These are phyloP conservation scores for Aspergillus piperis DNA, from an alignment of 2,329 filamentous ascomycete species.

Conservation along the genomic window DNA sequence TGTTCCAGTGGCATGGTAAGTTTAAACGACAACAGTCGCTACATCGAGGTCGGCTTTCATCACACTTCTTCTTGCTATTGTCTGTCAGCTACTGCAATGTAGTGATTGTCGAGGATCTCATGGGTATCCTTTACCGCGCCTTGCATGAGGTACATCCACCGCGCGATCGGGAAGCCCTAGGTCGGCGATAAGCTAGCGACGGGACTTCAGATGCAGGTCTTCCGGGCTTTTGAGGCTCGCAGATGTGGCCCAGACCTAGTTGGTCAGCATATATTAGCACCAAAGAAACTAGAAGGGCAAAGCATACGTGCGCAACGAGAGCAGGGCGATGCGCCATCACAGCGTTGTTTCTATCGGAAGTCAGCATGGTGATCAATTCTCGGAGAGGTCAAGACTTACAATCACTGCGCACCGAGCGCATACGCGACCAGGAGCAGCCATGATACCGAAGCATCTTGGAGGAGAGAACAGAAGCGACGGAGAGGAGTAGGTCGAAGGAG, in stretches of 20 bases:
- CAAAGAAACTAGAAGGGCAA: not conserved
- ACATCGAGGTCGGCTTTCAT: conserved; percentile 27
- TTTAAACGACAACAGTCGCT: conserved; percentile 31
- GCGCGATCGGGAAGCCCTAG: conserved; percentile 28
- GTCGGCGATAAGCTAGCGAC: conserved; percentile 15
- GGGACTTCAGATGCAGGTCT: conserved; percentile 1
- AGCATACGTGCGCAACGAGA: conserved; percentile 28
- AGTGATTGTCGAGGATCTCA: not conserved
- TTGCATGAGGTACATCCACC: conserved; percentile 31
- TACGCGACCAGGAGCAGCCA: not conserved
- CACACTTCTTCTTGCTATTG: conserved; percentile 29
- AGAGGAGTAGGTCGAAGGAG: not conserved
- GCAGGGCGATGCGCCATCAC: conserved; percentile 28
- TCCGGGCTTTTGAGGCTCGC: conserved; percentile 20
- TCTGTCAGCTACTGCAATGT: too few species aligned
- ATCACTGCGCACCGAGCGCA: not conserved
- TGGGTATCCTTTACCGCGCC: conserved; percentile 17
- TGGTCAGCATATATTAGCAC: not conserved
- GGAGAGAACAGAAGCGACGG: not conserved
- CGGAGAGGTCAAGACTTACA: not conserved
- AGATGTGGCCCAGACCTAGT: conserved; percentile 26
- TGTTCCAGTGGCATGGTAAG: conserved; percentile 24
- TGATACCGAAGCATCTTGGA: not conserved
- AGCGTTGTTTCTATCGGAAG: conserved; percentile 28
- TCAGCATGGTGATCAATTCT: not conserved